phyloP scores from a whole-genome alignment of 2,329 filamentous ascomycete species.

The Torrubiellomyces zombiae region DNA sequence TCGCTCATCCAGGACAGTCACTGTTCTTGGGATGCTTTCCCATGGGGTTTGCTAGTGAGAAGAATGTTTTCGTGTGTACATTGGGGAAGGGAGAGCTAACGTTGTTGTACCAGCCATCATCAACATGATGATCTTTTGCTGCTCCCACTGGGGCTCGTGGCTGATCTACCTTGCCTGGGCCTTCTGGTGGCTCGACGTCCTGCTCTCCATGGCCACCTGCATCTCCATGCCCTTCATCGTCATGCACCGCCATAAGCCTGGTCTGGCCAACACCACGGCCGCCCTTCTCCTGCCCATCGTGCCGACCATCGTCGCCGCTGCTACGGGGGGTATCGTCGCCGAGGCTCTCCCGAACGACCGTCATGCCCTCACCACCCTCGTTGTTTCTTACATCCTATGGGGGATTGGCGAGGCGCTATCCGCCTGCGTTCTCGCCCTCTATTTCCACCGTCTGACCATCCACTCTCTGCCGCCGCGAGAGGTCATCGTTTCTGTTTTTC shows the following conservation, averaged over 20 bases:
- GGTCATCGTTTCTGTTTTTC: conserved; percentile 49
- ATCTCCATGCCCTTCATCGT: conserved; percentile 41
- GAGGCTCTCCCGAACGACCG: conserved; percentile 35
- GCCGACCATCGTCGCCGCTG: conserved; percentile 47
- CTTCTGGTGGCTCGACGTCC: conserved; percentile 40
- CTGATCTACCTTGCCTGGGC: conserved; percentile 37
- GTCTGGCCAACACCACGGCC: conserved; percentile 43
- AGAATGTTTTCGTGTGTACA: no score
- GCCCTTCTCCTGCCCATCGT: conserved; percentile 50
- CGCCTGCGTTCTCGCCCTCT: conserved; percentile 46
- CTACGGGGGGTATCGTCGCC: conserved; percentile 47
- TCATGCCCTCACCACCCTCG: conserved; percentile 42
- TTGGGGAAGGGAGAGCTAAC: background rate
- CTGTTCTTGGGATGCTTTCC: conserved; percentile 53
- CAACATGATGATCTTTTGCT: conserved; percentile 45
- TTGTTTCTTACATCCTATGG: conserved; percentile 53
- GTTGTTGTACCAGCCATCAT: conserved; percentile 30
- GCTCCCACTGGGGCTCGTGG: conserved; percentile 45
- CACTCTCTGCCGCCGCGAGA: conserved; percentile 50
- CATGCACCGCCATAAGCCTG: conserved; percentile 26
- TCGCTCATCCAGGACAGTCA: conserved; percentile 47
- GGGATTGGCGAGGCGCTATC: conserved; percentile 43
- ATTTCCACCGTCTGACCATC: conserved; percentile 51
- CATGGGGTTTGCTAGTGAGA: conserved; percentile 46
- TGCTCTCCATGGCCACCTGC: conserved; percentile 34